Conservation (phyloP, 345 rosid genomes). For the Schrenkiella parvula region DNA sequence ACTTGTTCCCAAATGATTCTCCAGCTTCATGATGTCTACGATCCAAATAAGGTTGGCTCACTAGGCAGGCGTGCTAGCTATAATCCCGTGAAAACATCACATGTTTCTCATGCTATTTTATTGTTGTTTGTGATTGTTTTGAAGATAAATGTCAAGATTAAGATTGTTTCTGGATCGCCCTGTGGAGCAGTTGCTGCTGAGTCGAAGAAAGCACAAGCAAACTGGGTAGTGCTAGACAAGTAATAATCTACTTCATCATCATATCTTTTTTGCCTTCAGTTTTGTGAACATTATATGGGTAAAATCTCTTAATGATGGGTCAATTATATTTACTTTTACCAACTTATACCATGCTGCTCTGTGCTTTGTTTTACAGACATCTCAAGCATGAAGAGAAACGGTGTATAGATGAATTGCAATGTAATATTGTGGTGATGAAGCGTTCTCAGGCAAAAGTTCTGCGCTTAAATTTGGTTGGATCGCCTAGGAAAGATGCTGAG, state of each 20-base stretch:
- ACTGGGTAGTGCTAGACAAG: conserved; percentile 98
- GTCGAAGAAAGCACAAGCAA: conserved; percentile 81
- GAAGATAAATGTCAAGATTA: conserved; percentile 92
- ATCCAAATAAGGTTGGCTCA: conserved; percentile 74
- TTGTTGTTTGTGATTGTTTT: conserved; percentile 11
- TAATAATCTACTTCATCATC: conserved; percentile 31
- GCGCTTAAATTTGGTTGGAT: conserved; percentile 87
- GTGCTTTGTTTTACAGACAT: conserved; percentile 48
- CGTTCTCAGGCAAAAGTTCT: conserved; percentile 89
- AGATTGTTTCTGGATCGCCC: conserved; percentile 89
- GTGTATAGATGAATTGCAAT: conserved; percentile 94
- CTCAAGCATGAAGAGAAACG: conserved; percentile 79
- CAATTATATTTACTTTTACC: neutral
- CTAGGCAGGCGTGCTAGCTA: neutral
- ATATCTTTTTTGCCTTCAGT: neutral
- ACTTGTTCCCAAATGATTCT: conserved; percentile 97
- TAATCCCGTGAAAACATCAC: neutral
- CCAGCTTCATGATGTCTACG: conserved; percentile 96
- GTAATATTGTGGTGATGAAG: conserved; percentile 96
- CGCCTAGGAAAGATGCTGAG: conserved; percentile 51
- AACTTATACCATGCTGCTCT: neutral
- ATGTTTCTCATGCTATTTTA: neutral
- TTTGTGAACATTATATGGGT: neutral
- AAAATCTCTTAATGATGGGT: neutral
- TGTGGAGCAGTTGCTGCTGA: conserved; percentile 89